Base-by-base conservation (phyloP, 2,329 filamentous ascomycete species). In the Colletotrichum plurivorum region DNA sequence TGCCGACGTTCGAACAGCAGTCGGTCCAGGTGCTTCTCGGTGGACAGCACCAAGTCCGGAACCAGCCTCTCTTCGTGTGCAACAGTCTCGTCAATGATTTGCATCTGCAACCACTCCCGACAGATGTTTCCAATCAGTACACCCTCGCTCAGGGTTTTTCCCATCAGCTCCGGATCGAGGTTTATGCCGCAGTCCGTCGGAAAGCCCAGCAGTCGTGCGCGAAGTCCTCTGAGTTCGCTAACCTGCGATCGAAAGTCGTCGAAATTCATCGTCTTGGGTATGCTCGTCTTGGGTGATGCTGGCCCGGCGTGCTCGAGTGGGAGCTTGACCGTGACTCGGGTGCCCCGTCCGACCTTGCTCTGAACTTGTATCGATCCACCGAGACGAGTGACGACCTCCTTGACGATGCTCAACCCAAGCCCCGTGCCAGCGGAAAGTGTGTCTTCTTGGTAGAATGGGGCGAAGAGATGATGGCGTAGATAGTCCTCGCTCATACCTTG, bases 401-500 rank as follows among this genome's bases (percentile, higher is more conserved):
- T 84, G 2, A 93, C 90, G 9, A 93, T 87, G 48, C 88, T 90
- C 36, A 93, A 78, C 0, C 92, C 91, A 0, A 93, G 80, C 0
- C 91, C 91, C 0, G 88, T 88, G 0, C 91, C 91, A 0, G 87
- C 84, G 0, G 86, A 82, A 1, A 93, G 76, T 0, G 82, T 78
- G 55, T 92, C 85, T 73, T 93, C 91, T 70, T 93, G 91, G 0
- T 84, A 78, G 69, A 93, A 93, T 0, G 90, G 88, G 0, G 85
- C 88, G 74, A 90, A 93, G 0, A 93, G 77, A 15, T 85, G 84
- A 9, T 87, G 85, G 20, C 85, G 82, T 12, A 92, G 78, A 71
- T 89, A 93, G 10, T 91, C 87, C 6, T 87, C 81, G 0, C 85
- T 85, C 41, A 93, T 93, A 1, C 91, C 92, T 52, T 84, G 85